Base-by-base conservation (phyloP, 75 land plant species). In the Pinus tabuliformis region DNA sequence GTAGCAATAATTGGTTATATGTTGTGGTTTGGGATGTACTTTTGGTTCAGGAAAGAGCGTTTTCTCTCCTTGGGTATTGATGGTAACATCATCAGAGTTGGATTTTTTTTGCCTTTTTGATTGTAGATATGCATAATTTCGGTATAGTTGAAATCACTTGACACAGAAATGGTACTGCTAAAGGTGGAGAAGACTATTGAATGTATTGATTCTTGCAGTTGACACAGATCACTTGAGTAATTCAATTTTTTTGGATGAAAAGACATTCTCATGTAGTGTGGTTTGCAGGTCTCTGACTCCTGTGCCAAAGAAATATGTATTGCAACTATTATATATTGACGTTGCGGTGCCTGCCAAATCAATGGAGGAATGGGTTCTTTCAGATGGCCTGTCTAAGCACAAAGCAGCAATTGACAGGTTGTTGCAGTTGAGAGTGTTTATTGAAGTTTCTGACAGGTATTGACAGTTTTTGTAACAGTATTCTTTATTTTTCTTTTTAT, bases 281-380 rank as follows among this genome's bases (percentile, higher is more conserved):
- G 8, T 59, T 18, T 75, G 58, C 79, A 96, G 99, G 84, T 97
- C 98, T 21, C 76, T 97, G 75, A 95, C 99, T 15, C 99, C 99
- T 21, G 77, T 97, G 78, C 90, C 99, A 20, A 97, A 97, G 89
- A 91, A 85, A 78, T 97, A 94, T 76, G 85, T 86, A 28, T 68
- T 97, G 78, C 89, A 91, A 78, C 81, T 94, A 77, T 66, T 97
- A 45, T 94, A 86, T 73, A 84, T 97, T 60, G 99, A 97, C 59
- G 70, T 42, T 30, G 81, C 89, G 6, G 84, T 94, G 18, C 39
- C 84, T 33, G 85, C 87, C 70, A 97, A 92, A 73, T 80, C 82
- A 18, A 61, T 97, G 86, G 88, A 92, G 76, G 98, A 89, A 52
- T 94, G 98, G 99, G 88, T 93, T 49, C 87, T 87, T 64, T 54